These are phyloP conservation scores for Eucalyptus leucophloia DNA, from an alignment of 345 rosid species.

Conservation along the genomic window DNA sequence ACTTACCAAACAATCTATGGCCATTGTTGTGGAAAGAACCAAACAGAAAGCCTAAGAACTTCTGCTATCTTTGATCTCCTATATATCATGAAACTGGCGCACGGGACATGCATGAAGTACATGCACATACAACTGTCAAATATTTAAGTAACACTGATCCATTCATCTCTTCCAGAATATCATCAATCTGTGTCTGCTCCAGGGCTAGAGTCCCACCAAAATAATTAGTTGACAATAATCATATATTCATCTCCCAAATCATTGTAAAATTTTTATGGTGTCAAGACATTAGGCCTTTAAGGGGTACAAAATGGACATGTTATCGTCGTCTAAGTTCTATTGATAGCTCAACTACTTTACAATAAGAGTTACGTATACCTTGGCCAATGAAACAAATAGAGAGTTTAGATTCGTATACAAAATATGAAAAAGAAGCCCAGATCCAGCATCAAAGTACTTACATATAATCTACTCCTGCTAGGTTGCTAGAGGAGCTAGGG, in stretches of 20 bases:
- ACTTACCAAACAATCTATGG: neutral
- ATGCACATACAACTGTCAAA: neutral
- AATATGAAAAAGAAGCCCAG: neutral
- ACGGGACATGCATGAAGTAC: neutral
- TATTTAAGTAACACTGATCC: neutral
- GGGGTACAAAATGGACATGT: too few species aligned
- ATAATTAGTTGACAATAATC: neutral
- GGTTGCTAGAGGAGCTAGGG: neutral
- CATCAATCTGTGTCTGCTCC: too few species aligned
- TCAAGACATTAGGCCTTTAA: too few species aligned
- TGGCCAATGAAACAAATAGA: neutral
- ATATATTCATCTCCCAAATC: neutral
- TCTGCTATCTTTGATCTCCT: too few species aligned
- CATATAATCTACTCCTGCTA: neutral
- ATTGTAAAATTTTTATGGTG: neutral
- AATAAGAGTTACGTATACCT: neutral
- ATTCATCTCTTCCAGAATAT: neutral
- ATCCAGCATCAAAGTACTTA: neutral
- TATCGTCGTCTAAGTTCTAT: too few species aligned
- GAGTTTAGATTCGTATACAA: neutral
- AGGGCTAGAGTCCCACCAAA: neutral
- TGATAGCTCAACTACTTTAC: too few species aligned
- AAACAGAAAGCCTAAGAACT: too few species aligned
- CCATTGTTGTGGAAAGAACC: neutral
- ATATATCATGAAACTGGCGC: neutral